A percentile compares a stretch with the other conserved stretches of the same genome.
phyloP scores from a whole-genome alignment of 192 early-diverging fungal genomes.

The Lobulomyces angularis region DNA sequence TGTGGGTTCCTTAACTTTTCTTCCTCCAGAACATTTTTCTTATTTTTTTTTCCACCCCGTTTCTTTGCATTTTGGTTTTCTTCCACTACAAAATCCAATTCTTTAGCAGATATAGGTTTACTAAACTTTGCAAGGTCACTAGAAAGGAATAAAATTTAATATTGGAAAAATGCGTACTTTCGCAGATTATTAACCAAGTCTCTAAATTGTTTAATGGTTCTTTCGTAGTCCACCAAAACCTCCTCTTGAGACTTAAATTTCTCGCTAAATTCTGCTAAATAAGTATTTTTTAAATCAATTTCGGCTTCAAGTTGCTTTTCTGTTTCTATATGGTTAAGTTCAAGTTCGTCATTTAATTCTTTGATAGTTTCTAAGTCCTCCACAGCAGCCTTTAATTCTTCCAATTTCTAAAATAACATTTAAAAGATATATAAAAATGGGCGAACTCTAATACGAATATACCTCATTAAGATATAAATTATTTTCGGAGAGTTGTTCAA shows the following conservation, averaged over 20 bases:
- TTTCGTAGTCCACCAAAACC: conserved; percentile 72
- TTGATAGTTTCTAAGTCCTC: conserved; percentile 85
- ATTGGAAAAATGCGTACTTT: conserved; percentile 25
- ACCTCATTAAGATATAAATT: conserved; percentile 66
- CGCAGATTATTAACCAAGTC: conserved; percentile 63
- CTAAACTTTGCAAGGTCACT: conserved; percentile 61
- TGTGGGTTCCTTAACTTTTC: conserved; percentile 48
- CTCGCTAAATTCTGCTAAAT: conserved; percentile 43
- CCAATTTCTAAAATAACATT: conserved; percentile 38
- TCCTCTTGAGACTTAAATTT: conserved; percentile 60
- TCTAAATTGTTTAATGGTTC: conserved; percentile 74
- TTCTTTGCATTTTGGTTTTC: conserved; percentile 42
- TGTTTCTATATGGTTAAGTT: conserved; percentile 81
- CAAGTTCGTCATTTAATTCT: conserved; percentile 82
- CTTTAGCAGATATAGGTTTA: conserved; percentile 13
- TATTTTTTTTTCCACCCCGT: no score
- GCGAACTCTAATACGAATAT: conserved; percentile 3
- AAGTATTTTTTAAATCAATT: conserved; percentile 64
- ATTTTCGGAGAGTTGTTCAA: conserved; percentile 69
- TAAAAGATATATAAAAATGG: conserved; percentile 12
- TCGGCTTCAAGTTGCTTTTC: conserved; percentile 76
- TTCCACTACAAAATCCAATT: conserved; percentile 14
- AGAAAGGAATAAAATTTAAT: conserved; percentile 2
- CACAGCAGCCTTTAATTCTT: conserved; percentile 61
- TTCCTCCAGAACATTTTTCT: no score